Evolutionary conservation across 1,139 yeast species (phyloP).

Genomic region (Taphrina wiesneri): DNA sequence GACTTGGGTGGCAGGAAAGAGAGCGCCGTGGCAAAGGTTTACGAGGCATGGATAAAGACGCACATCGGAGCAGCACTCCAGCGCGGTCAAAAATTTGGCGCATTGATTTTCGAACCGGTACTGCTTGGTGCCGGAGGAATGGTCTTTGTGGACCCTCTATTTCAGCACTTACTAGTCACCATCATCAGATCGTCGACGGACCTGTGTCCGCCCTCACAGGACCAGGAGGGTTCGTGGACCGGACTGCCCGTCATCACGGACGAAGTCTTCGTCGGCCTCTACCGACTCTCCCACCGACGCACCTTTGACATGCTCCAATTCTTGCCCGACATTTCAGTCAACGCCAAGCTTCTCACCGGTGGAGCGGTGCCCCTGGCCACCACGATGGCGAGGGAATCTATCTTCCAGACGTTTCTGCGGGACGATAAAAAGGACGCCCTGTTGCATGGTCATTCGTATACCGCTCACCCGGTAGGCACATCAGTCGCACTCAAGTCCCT

Average conservation of each 20-base stretch:
- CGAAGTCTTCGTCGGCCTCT: constrained; percentile 45
- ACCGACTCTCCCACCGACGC: constrained; percentile 41
- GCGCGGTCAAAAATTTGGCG: constrained; percentile 42
- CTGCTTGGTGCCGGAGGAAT: constrained; percentile 45
- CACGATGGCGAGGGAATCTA: constrained; percentile 42
- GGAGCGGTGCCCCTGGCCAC: constrained; percentile 43
- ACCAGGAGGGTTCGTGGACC: no score
- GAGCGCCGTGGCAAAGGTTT: background rate
- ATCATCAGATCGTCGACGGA: constrained; percentile 38
- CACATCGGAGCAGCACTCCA: constrained; percentile 34
- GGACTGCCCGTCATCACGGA: constrained; percentile 44
- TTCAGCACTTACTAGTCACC: constrained; percentile 42
- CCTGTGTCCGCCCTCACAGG: constrained; percentile 14
- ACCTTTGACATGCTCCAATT: constrained; percentile 38
- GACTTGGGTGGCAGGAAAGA: constrained; percentile 38
- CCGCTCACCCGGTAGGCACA: constrained; percentile 45
- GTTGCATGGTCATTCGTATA: constrained; percentile 44
- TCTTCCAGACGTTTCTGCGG: constrained; percentile 42
- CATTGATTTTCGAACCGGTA: constrained; percentile 43
- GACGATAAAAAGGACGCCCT: constrained; percentile 42
- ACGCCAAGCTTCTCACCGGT: constrained; percentile 44
- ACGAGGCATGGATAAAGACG: constrained; percentile 37
- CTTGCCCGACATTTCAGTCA: constrained; percentile 43
- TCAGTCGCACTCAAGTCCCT: constrained; percentile 43
- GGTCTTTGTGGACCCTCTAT: constrained; percentile 43